phyloP scores from a whole-genome alignment of 352 stramenopile genomes.

The Pythium dissimile region DNA sequence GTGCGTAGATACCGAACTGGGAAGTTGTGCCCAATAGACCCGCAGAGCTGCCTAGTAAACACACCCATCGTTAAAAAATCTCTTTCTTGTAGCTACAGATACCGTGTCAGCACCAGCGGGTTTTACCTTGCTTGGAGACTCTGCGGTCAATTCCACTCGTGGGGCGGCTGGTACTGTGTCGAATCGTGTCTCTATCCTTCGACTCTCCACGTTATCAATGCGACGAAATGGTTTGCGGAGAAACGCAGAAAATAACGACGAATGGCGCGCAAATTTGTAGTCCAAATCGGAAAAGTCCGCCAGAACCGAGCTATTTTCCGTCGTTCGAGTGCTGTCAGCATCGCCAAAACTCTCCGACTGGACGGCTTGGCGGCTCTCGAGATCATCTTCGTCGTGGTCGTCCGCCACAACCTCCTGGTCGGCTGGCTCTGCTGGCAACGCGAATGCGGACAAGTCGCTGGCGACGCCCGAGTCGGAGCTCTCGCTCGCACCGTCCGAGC shows the following conservation, averaged over 20 bases:
- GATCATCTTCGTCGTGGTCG: slow-evolving; percentile 49
- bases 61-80: background rate
- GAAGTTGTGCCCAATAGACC: slow-evolving; percentile 53
- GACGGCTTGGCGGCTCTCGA: slow-evolving; percentile 65
- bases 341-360: slow-evolving; percentile 78
- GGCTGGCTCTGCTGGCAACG: slow-evolving; percentile 22
- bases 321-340: slow-evolving; percentile 62
- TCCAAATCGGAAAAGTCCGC: slow-evolving; percentile 56
- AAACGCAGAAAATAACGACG: slow-evolving; percentile 59
- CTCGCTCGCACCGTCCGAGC: slow-evolving; percentile 14
- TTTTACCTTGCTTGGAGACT: slow-evolving; percentile 63
- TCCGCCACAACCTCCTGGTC: slow-evolving; percentile 20
- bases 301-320: slow-evolving; percentile 68
- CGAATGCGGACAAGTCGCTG: slow-evolving; percentile 28
- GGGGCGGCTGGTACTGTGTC: slow-evolving; percentile 43
- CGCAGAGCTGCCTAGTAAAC: slow-evolving; percentile 48
- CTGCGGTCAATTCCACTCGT: slow-evolving; percentile 37
- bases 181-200: slow-evolving; percentile 33
- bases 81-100: too few species aligned
- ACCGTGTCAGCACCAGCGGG: background rate
- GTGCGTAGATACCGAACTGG: slow-evolving; percentile 52
- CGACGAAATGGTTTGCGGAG: slow-evolving; percentile 68
- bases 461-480: slow-evolving; percentile 18
- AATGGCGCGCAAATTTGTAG: slow-evolving; percentile 42
- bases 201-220: slow-evolving; percentile 45